Evolutionary conservation across 306 rosid species (phyloP).

Genomic region (Fagus sylvatica): DNA sequence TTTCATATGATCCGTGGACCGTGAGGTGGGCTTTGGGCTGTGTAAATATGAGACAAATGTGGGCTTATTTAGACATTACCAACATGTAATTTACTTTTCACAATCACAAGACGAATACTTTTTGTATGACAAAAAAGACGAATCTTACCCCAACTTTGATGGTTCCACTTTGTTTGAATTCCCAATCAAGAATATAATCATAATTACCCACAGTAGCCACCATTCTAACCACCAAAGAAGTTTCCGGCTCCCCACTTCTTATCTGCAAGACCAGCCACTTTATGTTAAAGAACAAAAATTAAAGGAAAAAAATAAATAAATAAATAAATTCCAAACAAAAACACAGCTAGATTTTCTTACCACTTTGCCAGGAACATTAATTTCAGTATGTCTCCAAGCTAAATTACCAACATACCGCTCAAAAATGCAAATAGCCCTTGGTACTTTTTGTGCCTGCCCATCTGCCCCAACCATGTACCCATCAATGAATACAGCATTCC

Average conservation of each 20-base stretch:
- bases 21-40: too few relatives aligned
- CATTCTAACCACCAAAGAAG: constrained; percentile 83
- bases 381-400: constrained; percentile 84
- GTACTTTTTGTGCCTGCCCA: constrained; percentile 60
- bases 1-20: too few relatives aligned
- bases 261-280: constrained; percentile 41
- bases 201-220: constrained; percentile 85
- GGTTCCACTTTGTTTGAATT: constrained; percentile 64
- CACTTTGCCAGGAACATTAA: constrained; percentile 63
- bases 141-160: constrained; percentile 80
- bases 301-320: background rate
- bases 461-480: constrained; percentile 70
- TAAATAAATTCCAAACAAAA: background rate
- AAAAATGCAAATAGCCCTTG: constrained; percentile 74
- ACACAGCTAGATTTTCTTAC: constrained; percentile 25
- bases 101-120: too few relatives aligned
- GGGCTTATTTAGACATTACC: too few relatives aligned
- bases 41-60: too few relatives aligned
- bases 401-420: constrained; percentile 69
- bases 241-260: constrained; percentile 66
- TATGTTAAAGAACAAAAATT: background rate
- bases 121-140: background rate
- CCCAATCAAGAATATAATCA: constrained; percentile 95
- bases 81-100: background rate
- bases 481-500: constrained; percentile 61